Evolutionary conservation across 495 filamentous ascomycete species (phyloP).

Genomic region (Aspergillus heteromorphus): DNA sequence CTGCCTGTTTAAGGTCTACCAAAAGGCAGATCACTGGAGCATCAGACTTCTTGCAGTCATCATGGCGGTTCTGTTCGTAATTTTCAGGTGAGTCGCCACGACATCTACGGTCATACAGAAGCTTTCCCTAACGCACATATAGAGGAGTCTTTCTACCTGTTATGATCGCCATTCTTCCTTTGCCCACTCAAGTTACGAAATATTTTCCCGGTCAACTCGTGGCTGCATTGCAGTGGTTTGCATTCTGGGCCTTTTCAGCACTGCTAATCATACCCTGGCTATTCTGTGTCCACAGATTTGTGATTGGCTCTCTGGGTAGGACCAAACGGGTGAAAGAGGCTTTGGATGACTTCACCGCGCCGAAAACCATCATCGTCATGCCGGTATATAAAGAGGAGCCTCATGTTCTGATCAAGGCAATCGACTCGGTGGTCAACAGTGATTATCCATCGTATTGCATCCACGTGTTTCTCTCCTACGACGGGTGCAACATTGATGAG

Average conservation of each 20-base stretch:
- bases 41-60: slow-evolving; percentile 69
- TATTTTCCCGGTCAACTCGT: slow-evolving; percentile 67
- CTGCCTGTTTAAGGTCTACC: slow-evolving; percentile 80
- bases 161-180: slow-evolving; percentile 89
- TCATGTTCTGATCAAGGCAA: slow-evolving; percentile 76
- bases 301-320: slow-evolving; percentile 79
- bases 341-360: slow-evolving; percentile 77
- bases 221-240: slow-evolving; percentile 81
- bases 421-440: slow-evolving; percentile 90
- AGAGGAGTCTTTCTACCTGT: slow-evolving; percentile 87
- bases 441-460: slow-evolving; percentile 92
- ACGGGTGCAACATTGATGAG: slow-evolving; percentile 84
- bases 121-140: neutral
- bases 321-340: slow-evolving; percentile 76
- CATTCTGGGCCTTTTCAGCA: slow-evolving; percentile 88
- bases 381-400: slow-evolving; percentile 94
- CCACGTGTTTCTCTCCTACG: slow-evolving; percentile 95
- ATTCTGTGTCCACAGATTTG: slow-evolving; percentile 84
- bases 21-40: slow-evolving; percentile 85
- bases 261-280: slow-evolving; percentile 87
- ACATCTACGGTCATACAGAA: too few species aligned
- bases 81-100: slow-evolving; percentile 57
- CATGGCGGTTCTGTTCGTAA: slow-evolving; percentile 66
- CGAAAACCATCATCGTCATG: slow-evolving; percentile 97
- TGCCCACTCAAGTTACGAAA: slow-evolving; percentile 64